Base-by-base conservation (phyloP, 352 stramenopile genomes). In the Phytophthora meadii region DNA sequence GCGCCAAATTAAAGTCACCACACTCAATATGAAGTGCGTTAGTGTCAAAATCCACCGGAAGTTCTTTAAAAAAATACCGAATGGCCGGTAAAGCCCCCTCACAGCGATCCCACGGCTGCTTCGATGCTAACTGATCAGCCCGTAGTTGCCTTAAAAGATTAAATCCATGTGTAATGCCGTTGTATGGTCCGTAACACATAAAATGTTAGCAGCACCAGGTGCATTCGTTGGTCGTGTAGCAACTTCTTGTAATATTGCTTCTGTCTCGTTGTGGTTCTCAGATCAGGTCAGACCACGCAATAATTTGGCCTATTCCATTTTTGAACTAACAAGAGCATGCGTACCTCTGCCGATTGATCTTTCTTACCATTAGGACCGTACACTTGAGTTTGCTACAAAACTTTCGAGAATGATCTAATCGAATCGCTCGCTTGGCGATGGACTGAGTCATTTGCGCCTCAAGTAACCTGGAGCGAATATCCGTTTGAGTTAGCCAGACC, bases 261-360 rank as follows among this genome's bases (percentile, higher is more conserved):
- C 51, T 25, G 61, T 58, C 11, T 68, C 61, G 2, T 4, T 42
- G 37, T 54, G 51, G 8, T 69, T 69, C 47, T 69, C 61, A 17
- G 36, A 58, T 1, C 27, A 9, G 14, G 27, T 52, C 14, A 52
- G 15, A 25, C 5, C 5, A 19, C 4, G 6, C 25, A 27, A 42
- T 36, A 37, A 17, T 52, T 54, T 63, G 41, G 22, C 50, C 50
- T 51, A 67, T 22, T 17, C 60, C 39, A 49, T n/a, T 68, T 61
- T 54, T 68, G 50, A 15, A 62, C 44, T 4, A 68, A 41, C 10
- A 61, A 25, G 17, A 68, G 25, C 48, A 65, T 54, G 3, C 48
- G 48, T 22, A 59, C 46, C 19, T 24, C 45, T 1, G 30, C 9
- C 5, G 42, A 47, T 30, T 67, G 51, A 0, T 48, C 24, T 47